phyloP scores from a whole-genome alignment of 2,329 filamentous ascomycete species.

The Colletotrichum chrysophilum region DNA sequence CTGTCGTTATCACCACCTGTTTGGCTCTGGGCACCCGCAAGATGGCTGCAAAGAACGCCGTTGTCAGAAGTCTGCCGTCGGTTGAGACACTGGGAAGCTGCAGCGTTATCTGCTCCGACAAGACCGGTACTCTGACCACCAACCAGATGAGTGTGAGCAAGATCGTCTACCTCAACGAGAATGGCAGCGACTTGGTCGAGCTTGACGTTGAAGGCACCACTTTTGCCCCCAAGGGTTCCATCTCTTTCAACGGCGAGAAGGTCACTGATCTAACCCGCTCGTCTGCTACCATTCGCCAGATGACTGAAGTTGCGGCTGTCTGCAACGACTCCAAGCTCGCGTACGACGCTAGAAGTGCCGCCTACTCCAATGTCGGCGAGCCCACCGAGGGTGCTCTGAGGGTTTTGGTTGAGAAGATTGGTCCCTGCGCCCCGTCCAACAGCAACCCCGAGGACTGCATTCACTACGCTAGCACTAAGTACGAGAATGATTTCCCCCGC shows the following conservation, averaged over 20 bases:
- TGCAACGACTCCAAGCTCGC: slow-evolving; percentile 90
- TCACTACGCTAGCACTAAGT: slow-evolving; percentile 83
- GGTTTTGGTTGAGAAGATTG: slow-evolving; percentile 92
- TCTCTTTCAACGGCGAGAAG: slow-evolving; percentile 71
- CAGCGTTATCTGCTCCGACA: slow-evolving; percentile 99
- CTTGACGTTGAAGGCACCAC: slow-evolving; percentile 92
- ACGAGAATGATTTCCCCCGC: slow-evolving; percentile 76
- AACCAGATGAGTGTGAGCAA: slow-evolving; percentile 99
- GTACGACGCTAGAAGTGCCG: slow-evolving; percentile 77
- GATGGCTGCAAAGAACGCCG: slow-evolving; percentile 98
- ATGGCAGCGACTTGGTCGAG: slow-evolving; percentile 79
- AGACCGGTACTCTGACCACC: slow-evolving; percentile 96
- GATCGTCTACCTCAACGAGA: slow-evolving; percentile 80
- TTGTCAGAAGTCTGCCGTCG: slow-evolving; percentile 93
- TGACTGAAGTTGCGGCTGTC: slow-evolving; percentile 73
- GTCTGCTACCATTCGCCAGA: slow-evolving; percentile 80
- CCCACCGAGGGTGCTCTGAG: slow-evolving; percentile 93
- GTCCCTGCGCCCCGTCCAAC: slow-evolving; percentile 71
- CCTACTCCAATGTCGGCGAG: slow-evolving; percentile 86
- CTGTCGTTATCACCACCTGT: slow-evolving; percentile 99
- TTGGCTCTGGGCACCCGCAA: slow-evolving; percentile 94
- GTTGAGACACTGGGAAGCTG: slow-evolving; percentile 98
- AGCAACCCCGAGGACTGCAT: slow-evolving; percentile 67
- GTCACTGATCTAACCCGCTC: slow-evolving; percentile 71
- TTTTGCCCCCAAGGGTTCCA: slow-evolving; percentile 81